Evolutionary conservation across 768 basidiomycete species (phyloP).

Genomic region (Galerina sulciceps): DNA sequence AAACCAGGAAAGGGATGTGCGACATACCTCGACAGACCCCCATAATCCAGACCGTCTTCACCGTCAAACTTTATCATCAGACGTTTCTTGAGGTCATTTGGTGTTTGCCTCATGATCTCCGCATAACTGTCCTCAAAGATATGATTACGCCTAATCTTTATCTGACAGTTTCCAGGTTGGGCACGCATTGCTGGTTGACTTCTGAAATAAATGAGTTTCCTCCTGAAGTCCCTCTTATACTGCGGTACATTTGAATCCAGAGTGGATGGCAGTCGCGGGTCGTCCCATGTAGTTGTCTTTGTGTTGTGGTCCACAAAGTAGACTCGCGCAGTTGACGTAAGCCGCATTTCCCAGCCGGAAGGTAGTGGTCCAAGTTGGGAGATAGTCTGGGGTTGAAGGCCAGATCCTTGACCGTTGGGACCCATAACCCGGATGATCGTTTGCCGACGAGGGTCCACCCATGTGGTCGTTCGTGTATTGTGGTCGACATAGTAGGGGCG

Average conservation of each 20-base stretch:
- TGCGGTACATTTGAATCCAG: constrained; percentile 97
- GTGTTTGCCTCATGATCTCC: constrained; percentile 99
- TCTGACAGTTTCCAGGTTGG: constrained; percentile 98
- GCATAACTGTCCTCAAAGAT: constrained; percentile 99
- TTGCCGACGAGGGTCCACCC: constrained; percentile 98
- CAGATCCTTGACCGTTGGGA: constrained; percentile 85
- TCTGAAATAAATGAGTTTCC: constrained; percentile 99
- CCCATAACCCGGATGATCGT: constrained; percentile 97
- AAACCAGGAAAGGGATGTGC: not conserved
- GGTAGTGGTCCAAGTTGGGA: constrained; percentile 96
- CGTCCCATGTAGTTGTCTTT: constrained; percentile 99
- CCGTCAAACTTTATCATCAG: constrained; percentile 99
- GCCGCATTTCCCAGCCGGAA: constrained; percentile 99
- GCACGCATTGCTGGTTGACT: constrained; percentile 98
- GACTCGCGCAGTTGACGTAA: constrained; percentile 95
- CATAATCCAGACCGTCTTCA: constrained; percentile 98
- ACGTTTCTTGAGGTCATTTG: constrained; percentile 97
- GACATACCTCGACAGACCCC: constrained; percentile 89
- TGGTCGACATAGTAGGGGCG: constrained; percentile 99
- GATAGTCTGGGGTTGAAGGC: constrained; percentile 92
- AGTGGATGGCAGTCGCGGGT: constrained; percentile 93
- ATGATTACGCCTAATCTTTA: constrained; percentile 96
- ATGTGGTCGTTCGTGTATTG: constrained; percentile 99
- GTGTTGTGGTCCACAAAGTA: constrained; percentile 99
- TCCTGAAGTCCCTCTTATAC: constrained; percentile 99